A percentile compares a stretch with the other conserved stretches of the same genome.
phyloP scores from a whole-genome alignment of 2,329 filamentous ascomycete species.

The Grosmannia penicillata region DNA sequence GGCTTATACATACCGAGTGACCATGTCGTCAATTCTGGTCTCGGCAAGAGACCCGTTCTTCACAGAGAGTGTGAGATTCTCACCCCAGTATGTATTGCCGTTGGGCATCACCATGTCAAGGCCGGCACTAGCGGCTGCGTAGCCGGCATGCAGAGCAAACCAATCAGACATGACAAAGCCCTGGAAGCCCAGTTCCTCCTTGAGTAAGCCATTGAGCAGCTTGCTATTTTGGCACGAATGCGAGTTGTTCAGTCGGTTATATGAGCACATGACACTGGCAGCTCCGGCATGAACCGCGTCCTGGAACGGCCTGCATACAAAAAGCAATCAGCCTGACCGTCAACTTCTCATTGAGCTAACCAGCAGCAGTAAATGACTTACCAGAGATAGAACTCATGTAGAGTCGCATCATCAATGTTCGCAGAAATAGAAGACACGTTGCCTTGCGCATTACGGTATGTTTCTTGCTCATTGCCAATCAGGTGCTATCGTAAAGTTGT shows the following conservation, averaged over 20 bases:
- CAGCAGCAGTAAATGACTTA: too few relatives aligned
- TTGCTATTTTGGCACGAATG: slow-evolving; percentile 58
- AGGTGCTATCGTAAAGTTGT: slow-evolving; percentile 37
- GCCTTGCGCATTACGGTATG: slow-evolving; percentile 44
- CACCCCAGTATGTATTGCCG: slow-evolving; percentile 23
- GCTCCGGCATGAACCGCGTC: slow-evolving; percentile 50
- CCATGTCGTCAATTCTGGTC: slow-evolving; percentile 55
- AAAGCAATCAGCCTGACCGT: too few relatives aligned
- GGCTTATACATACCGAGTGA: slow-evolving; percentile 38
- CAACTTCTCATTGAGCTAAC: not conserved
- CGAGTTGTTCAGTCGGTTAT: slow-evolving; percentile 56
- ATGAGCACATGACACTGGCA: slow-evolving; percentile 44
- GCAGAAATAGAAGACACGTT: slow-evolving; percentile 34
- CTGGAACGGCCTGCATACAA: slow-evolving; percentile 45
- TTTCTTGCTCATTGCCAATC: slow-evolving; percentile 64
- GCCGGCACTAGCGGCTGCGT: slow-evolving; percentile 46
- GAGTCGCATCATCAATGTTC: slow-evolving; percentile 40
- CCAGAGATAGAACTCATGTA: slow-evolving; percentile 16
- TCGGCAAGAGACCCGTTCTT: slow-evolving; percentile 42
- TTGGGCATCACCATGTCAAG: slow-evolving; percentile 58
- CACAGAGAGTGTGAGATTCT: slow-evolving; percentile 42
- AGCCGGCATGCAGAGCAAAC: slow-evolving; percentile 48
- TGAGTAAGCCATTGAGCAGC: slow-evolving; percentile 51
- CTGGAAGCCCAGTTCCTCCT: slow-evolving; percentile 42
- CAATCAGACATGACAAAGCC: slow-evolving; percentile 57